Base-by-base conservation (phyloP, 805 yeast species). In the Scheffersomyces spartinae region DNA sequence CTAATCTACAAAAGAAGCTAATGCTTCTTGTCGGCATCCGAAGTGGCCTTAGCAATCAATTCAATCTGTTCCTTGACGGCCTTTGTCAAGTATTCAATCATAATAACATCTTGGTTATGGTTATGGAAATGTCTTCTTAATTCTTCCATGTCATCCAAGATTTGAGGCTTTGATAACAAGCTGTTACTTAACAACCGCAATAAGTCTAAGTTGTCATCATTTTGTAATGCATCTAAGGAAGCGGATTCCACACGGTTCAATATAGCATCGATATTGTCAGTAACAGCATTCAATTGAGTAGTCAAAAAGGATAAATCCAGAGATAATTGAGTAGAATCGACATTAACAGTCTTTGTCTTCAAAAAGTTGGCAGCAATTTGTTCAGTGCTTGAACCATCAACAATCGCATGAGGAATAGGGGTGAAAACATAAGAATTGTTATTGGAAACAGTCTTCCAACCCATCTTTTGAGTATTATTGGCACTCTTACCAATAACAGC, bases 31-130 rank as follows among this genome's bases (percentile, higher is more conserved):
- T 34, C 40, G 25, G 36, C 38, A 23, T 36, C 40, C 13, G 38
- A 26, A 17, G 33, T 32, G 18, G 40, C 40, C 49, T 80, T 73
- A 24, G 84, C 74, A 42, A 84, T 72, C 44, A 79, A 63, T 48
- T 79, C 86, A 36, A 82, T 66, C 58, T 84, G 95, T 35, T 84
- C 79, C 58, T 79, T 81, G 40, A 84, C 74, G 28, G 91, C 80
- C 38, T 77, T 73, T 30, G 94, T 77, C 52, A 84, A 65, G 47
- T 77, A 80, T 47, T 81, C 88, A 35, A 84, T 68, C 73, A 83
- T 71, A 33, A 80, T 63, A 21, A 83, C 74, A 42, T 84, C 94
- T 50, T 81, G 84, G 46, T 76, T 62, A 48, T 81, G 85, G 18
- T 69, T 64, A 45, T 71, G 72, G 63, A 82, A 73, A 34, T 74